Evolutionary conservation across 2,329 filamentous ascomycete species (phyloP).

Genomic region (Exophiala sideris): DNA sequence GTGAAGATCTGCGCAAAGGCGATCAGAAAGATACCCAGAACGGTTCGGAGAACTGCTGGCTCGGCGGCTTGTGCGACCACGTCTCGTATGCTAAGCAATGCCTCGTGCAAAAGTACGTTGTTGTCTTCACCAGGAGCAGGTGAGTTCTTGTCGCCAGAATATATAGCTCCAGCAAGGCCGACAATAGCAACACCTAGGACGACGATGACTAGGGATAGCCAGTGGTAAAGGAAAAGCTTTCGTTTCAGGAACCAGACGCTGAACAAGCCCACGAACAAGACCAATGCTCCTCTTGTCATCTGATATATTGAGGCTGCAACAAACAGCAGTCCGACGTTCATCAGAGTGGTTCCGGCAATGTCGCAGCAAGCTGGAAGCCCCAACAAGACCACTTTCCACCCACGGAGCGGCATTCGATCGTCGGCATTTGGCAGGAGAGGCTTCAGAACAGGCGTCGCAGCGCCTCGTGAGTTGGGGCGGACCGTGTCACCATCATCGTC

Average conservation of each 20-base stretch:
- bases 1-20: conserved; percentile 95
- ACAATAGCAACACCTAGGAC: conserved; percentile 85
- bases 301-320: conserved; percentile 97
- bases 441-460: conserved; percentile 51
- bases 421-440: conserved; percentile 53
- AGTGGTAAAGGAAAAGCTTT: conserved; percentile 81
- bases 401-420: conserved; percentile 60
- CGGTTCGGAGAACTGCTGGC: conserved; percentile 62
- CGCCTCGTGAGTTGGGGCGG: conserved; percentile 37
- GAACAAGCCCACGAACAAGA: conserved; percentile 93
- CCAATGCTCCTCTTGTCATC: conserved; percentile 93
- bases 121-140: conserved; percentile 34
- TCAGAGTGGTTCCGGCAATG: conserved; percentile 89
- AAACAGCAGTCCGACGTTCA: conserved; percentile 93
- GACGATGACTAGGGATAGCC: conserved; percentile 82
- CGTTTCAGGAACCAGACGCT: conserved; percentile 85
- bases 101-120: conserved; percentile 29
- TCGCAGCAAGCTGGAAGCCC: conserved; percentile 88
- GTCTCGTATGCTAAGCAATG: conserved; percentile 36
- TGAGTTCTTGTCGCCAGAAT: conserved; percentile 50
- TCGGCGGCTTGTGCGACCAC: conserved; percentile 43
- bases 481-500: conserved; percentile 48
- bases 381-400: conserved; percentile 69
- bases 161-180: conserved; percentile 81
- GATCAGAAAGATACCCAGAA: conserved; percentile 84